Evolutionary conservation across 2,329 filamentous ascomycete species (phyloP).

Genomic region (Pseudocercospora fijiensis): DNA sequence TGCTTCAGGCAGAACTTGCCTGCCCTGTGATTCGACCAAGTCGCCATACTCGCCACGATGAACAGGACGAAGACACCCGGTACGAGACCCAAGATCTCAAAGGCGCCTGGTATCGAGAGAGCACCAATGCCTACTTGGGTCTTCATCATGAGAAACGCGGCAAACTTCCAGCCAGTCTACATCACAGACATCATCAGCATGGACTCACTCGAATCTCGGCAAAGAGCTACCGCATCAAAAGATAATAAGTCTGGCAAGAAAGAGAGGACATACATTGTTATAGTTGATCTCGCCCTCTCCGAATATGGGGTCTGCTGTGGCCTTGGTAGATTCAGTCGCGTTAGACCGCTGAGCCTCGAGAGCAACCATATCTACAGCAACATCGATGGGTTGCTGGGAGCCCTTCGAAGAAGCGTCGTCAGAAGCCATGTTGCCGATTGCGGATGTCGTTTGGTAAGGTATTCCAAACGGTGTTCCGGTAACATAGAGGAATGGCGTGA

Average conservation of each 20-base stretch:
- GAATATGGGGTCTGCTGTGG: not conserved
- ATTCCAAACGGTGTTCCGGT: not conserved
- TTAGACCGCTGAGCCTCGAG: not conserved
- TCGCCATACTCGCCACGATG: conserved; percentile 45
- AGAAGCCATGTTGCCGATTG: not conserved
- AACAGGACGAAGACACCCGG: conserved; percentile 49
- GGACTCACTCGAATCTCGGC: not conserved
- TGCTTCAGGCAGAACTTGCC: conserved; percentile 55
- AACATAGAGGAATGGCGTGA: not conserved
- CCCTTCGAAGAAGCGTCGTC: not conserved
- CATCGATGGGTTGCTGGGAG: not conserved
- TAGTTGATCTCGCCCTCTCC: not conserved
- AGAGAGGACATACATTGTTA: not conserved
- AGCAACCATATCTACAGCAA: not conserved
- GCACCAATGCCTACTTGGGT: conserved; percentile 47
- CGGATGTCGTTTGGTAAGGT: not conserved
- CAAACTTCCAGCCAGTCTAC: not conserved
- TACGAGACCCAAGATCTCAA: conserved; percentile 47
- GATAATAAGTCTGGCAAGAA: not conserved
- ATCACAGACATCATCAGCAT: not conserved
- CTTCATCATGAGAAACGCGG: conserved; percentile 2
- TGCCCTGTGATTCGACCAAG: conserved; percentile 52
- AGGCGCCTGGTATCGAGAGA: conserved; percentile 47
- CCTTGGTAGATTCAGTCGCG: not conserved
- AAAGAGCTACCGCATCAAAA: not conserved